These are phyloP conservation scores for Alnus glutinosa DNA, from an alignment of 306 rosid species.

Conservation along the genomic window DNA sequence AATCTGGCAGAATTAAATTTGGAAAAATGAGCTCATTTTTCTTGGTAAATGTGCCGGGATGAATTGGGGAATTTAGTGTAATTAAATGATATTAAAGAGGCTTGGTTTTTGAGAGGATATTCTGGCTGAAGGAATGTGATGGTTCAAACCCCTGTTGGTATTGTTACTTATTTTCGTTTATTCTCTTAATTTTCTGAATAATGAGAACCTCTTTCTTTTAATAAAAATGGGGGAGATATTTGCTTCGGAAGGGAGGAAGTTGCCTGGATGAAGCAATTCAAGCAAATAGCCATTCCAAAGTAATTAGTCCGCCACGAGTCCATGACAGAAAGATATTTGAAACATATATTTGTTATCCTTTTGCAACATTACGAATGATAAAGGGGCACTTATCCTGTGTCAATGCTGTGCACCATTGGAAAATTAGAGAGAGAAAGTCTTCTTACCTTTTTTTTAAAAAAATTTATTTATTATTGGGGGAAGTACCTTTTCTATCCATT, in stretches of 20 bases:
- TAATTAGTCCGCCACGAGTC: not conserved
- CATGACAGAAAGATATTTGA: not conserved
- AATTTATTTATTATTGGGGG: not conserved
- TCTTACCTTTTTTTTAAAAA: not conserved
- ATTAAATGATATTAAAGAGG: not conserved
- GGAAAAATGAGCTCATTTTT: slow-evolving; percentile 1
- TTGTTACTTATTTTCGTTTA: not conserved
- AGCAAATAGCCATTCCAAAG: not conserved
- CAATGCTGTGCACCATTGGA: not conserved
- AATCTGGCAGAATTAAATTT: not conserved
- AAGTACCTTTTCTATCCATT: not conserved
- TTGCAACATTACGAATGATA: not conserved
- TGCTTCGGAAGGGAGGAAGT: slow-evolving; percentile 1
- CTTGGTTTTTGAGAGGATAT: not conserved
- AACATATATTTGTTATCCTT: not conserved
- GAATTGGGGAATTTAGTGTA: not conserved
- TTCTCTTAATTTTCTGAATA: not conserved
- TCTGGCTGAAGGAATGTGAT: not conserved
- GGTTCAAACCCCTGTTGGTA: not conserved
- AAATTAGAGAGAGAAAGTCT: not conserved
- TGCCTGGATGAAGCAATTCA: slow-evolving; percentile 1
- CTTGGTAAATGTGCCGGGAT: not conserved
- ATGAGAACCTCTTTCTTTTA: not conserved
- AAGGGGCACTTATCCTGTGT: not conserved
- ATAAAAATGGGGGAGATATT: not conserved